Conservation (phyloP, 768 basidiomycete species). For the Hypsizygus marmoreus region DNA sequence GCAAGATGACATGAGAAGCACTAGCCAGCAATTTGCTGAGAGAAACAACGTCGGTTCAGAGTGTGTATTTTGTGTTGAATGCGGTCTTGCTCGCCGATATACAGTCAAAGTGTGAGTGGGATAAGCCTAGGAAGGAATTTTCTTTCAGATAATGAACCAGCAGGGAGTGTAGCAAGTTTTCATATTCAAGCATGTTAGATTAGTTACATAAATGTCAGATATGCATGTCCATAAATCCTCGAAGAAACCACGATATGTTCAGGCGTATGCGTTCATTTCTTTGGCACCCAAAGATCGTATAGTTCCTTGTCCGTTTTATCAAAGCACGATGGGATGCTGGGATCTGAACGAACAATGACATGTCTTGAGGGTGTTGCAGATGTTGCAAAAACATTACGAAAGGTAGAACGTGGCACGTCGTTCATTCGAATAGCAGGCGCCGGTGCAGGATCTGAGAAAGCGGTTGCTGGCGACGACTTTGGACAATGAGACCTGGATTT, state of each 20-base stretch:
- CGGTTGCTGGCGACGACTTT: slow-evolving; percentile 29
- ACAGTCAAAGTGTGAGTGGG: too few relatives aligned
- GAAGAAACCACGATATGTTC: not conserved
- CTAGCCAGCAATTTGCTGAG: not conserved
- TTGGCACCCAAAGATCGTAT: slow-evolving; percentile 76
- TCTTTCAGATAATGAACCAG: too few relatives aligned
- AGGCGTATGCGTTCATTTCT: slow-evolving; percentile 27
- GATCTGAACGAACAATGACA: slow-evolving; percentile 61
- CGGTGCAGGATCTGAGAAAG: slow-evolving; percentile 27
- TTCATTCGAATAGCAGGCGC: slow-evolving; percentile 19
- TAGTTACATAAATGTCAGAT: too few relatives aligned
- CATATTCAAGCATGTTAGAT: too few relatives aligned
- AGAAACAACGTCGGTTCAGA: not conserved
- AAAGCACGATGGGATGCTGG: slow-evolving; percentile 70
- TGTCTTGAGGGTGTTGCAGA: slow-evolving; percentile 31
- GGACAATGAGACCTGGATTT: not conserved
- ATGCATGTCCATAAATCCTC: not conserved
- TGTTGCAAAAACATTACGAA: slow-evolving; percentile 32
- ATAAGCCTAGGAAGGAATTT: too few relatives aligned
- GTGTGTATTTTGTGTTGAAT: not conserved
- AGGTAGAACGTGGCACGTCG: slow-evolving; percentile 30
- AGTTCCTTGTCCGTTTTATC: slow-evolving; percentile 76
- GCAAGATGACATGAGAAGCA: too few relatives aligned
- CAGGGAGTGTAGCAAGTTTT: too few relatives aligned
- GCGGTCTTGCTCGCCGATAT: too few relatives aligned